Evolutionary conservation across 1,139 yeast species (phyloP).

Genomic region (Pichia kudriavzevii): DNA sequence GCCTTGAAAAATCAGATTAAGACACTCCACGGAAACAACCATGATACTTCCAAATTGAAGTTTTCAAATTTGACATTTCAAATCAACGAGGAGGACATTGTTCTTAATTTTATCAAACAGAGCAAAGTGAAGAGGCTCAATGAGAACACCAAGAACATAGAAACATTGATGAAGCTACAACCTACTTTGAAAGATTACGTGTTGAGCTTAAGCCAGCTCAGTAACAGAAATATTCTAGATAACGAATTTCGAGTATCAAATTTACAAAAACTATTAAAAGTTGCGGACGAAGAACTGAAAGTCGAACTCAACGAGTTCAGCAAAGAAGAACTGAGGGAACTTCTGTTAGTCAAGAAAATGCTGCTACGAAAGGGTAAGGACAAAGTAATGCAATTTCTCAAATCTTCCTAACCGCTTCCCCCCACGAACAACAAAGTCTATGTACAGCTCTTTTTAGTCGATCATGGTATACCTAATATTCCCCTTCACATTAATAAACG

Average conservation of each 20-base stretch:
- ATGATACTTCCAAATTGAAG: slow-evolving; percentile 36
- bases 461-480: no score
- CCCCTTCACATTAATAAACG: no score
- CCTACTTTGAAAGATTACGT: slow-evolving; percentile 21
- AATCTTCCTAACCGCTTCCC: slow-evolving; percentile 14
- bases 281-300: slow-evolving; percentile 28
- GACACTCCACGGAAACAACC: slow-evolving; percentile 32
- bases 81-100: slow-evolving; percentile 64
- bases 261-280: slow-evolving; percentile 32
- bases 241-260: slow-evolving; percentile 15
- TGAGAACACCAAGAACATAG: slow-evolving; percentile 27
- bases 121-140: slow-evolving; percentile 31
- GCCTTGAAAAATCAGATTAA: slow-evolving; percentile 28
- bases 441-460: neutral
- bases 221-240: slow-evolving; percentile 18
- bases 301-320: slow-evolving; percentile 18
- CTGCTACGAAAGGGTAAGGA: slow-evolving; percentile 66
- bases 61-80: slow-evolving; percentile 42
- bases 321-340: slow-evolving; percentile 41
- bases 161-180: slow-evolving; percentile 12
- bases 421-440: slow-evolving; percentile 1
- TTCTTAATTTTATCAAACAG: slow-evolving; percentile 64
- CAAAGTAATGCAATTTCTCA: slow-evolving; percentile 52
- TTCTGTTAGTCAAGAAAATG: slow-evolving; percentile 50
- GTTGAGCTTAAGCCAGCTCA: slow-evolving; percentile 20